Evolutionary conservation across 208 protist species (phyloP).

Genomic region (Leptomonas pyrrhocoris): DNA sequence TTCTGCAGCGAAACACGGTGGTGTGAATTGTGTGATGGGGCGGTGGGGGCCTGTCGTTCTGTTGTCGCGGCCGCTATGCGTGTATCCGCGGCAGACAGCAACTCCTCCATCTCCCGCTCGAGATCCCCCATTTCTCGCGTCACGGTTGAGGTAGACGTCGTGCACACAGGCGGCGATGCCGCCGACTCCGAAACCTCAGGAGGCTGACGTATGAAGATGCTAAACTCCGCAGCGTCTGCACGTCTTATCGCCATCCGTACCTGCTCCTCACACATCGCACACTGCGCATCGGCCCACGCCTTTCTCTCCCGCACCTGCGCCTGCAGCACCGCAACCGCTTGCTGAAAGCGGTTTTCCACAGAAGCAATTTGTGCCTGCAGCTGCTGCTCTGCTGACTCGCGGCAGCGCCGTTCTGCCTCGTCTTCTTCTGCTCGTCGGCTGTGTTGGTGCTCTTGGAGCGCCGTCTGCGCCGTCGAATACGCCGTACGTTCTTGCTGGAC

Average conservation of each 20-base stretch:
- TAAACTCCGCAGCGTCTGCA: slow-evolving; percentile 14
- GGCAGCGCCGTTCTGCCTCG: background rate
- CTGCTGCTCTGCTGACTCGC: slow-evolving; percentile 1
- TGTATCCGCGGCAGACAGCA: background rate
- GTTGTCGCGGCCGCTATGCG: background rate
- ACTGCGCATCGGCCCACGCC: slow-evolving; percentile 25
- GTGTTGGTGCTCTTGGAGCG: background rate
- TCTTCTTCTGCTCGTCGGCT: background rate
- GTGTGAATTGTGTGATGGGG: background rate
- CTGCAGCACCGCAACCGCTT: slow-evolving; percentile 11
- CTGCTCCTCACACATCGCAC: slow-evolving; percentile 10
- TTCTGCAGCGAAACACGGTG: background rate
- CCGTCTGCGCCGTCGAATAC: background rate
- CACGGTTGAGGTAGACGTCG: background rate
- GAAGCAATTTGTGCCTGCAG: background rate
- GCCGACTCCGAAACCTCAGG: no score
- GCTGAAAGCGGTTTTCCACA: slow-evolving; percentile 18
- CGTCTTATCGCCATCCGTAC: slow-evolving; percentile 2
- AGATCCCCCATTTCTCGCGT: background rate
- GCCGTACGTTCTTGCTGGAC: background rate
- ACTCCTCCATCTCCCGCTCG: slow-evolving; percentile 1
- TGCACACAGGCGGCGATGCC: background rate
- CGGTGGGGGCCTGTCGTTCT: slow-evolving; percentile 3
- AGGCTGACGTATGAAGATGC: background rate
- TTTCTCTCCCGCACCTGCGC: slow-evolving; percentile 21